A percentile compares a stretch with the other conserved stretches of the same genome.
These are phyloP conservation scores for Botrytis elliptica DNA, from an alignment of 2,329 filamentous ascomycete genomes.

Conservation along the genomic window DNA sequence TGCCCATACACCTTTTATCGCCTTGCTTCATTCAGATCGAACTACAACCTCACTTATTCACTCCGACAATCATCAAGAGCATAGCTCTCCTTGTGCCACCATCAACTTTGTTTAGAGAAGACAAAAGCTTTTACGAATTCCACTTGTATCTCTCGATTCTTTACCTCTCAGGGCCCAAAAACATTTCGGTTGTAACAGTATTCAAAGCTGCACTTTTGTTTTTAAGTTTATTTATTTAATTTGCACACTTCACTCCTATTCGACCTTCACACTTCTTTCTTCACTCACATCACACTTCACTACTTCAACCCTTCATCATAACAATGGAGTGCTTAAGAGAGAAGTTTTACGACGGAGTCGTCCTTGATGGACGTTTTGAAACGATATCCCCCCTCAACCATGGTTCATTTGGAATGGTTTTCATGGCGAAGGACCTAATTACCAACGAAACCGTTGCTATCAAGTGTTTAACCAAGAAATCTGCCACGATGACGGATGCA, in stretches of 20 bases:
- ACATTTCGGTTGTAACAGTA: slow-evolving; percentile 39
- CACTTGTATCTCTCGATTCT: slow-evolving; percentile 31
- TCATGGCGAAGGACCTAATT: slow-evolving; percentile 77
- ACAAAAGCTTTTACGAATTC: slow-evolving; percentile 39
- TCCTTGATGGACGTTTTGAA: slow-evolving; percentile 86
- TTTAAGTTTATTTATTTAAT: slow-evolving; percentile 30
- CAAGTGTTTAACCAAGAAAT: slow-evolving; percentile 90
- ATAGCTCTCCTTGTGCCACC: slow-evolving; percentile 35
- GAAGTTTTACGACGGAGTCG: slow-evolving; percentile 73
- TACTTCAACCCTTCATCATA: slow-evolving; percentile 28
- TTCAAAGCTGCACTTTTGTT: slow-evolving; percentile 28
- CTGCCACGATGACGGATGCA: slow-evolving; percentile 51
- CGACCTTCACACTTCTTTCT: slow-evolving; percentile 19
- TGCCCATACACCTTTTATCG: slow-evolving; percentile 27
- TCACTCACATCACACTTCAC: slow-evolving; percentile 7
- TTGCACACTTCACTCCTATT: slow-evolving; percentile 24
- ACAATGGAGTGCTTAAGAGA: slow-evolving; percentile 84
- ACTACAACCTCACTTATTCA: slow-evolving; percentile 25
- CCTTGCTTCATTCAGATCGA: slow-evolving; percentile 26
- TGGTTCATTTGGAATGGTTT: slow-evolving; percentile 98
- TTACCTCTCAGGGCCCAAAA: slow-evolving; percentile 34
- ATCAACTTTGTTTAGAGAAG: slow-evolving; percentile 39
- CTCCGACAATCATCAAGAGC: slow-evolving; percentile 32
- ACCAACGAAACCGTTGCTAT: slow-evolving; percentile 84
- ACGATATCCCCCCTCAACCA: slow-evolving; percentile 95